Evolutionary conservation across 306 rosid genomes (phyloP).

Genomic region (Vicia sativa): DNA sequence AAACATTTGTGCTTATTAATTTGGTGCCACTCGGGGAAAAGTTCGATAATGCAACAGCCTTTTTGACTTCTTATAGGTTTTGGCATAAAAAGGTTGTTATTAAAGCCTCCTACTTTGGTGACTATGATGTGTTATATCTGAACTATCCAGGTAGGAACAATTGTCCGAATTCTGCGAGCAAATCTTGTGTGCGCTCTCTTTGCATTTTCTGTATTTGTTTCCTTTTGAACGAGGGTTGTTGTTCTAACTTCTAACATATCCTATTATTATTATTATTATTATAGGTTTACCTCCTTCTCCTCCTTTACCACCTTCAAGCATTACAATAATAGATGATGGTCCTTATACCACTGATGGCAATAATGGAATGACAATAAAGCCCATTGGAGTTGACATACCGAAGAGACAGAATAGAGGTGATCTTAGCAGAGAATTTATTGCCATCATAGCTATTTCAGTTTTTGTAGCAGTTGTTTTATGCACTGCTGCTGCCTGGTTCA

Average conservation of each 20-base stretch:
- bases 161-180: no score
- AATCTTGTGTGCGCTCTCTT: no score
- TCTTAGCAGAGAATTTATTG: conserved; percentile 59
- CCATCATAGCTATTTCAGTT: conserved; percentile 61
- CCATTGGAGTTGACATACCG: conserved; percentile 70
- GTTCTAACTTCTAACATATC: background rate
- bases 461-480: conserved; percentile 61
- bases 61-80: conserved; percentile 66
- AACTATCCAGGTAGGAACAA: conserved; percentile 69
- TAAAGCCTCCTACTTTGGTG: conserved; percentile 67
- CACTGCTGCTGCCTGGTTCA: conserved; percentile 54
- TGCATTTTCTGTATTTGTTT: no score
- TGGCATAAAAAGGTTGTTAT: conserved; percentile 73
- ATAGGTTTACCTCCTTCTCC: conserved; percentile 85
- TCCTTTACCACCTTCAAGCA: conserved; percentile 63
- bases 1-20: conserved; percentile 73
- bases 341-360: conserved; percentile 53
- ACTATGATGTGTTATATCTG: conserved; percentile 79
- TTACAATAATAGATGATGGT: conserved; percentile 51
- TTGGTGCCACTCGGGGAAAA: conserved; percentile 74
- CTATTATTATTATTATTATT: conserved; percentile 19
- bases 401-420: conserved; percentile 53
- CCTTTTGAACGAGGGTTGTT: no score
- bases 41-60: conserved; percentile 75
- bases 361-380: conserved; percentile 61